phyloP scores from a whole-genome alignment of 2,329 filamentous ascomycete species.

The Monilinia polystroma region DNA sequence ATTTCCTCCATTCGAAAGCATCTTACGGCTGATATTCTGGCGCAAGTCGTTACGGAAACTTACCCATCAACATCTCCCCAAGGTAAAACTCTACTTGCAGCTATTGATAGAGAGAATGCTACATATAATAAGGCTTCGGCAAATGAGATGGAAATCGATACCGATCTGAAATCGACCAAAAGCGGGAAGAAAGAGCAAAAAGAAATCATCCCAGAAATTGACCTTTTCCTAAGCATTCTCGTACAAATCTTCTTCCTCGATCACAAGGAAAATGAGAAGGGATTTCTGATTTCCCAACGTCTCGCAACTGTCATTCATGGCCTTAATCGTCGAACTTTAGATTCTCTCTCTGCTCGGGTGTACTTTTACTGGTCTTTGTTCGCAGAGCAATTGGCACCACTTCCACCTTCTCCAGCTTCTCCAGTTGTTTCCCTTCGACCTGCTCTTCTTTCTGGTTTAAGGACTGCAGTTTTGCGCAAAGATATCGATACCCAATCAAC shows the following conservation, averaged over 20 bases:
- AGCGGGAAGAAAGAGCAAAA: slow-evolving; percentile 63
- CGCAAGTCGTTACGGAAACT: slow-evolving; percentile 76
- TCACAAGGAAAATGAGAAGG: slow-evolving; percentile 74
- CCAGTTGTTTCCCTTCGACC: slow-evolving; percentile 84
- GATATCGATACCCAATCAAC: slow-evolving; percentile 97
- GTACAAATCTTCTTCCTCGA: slow-evolving; percentile 88
- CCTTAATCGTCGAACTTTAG: slow-evolving; percentile 89
- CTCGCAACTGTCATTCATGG: slow-evolving; percentile 82
- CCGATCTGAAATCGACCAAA: slow-evolving; percentile 58
- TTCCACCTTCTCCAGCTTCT: slow-evolving; percentile 85
- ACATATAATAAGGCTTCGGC: slow-evolving; percentile 57
- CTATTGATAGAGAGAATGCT: slow-evolving; percentile 65
- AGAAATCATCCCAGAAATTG: slow-evolving; percentile 81
- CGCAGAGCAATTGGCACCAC: slow-evolving; percentile 83
- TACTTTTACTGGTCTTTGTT: slow-evolving; percentile 99
- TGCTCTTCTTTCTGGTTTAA: slow-evolving; percentile 79
- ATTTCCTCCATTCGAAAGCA: slow-evolving; percentile 95
- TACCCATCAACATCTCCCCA: slow-evolving; percentile 64
- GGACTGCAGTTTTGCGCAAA: slow-evolving; percentile 94
- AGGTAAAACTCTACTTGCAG: slow-evolving; percentile 67
- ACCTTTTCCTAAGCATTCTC: slow-evolving; percentile 84
- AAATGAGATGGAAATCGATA: slow-evolving; percentile 73
- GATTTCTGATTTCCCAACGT: slow-evolving; percentile 78
- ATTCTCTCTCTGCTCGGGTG: slow-evolving; percentile 89
- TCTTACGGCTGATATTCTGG: slow-evolving; percentile 76